Percentiles rank a stretch among this genome's conserved stretches.
These are phyloP conservation scores for Nakazawaea wyomingensis DNA, from an alignment of 805 yeast genomes.

Conservation along the genomic window DNA sequence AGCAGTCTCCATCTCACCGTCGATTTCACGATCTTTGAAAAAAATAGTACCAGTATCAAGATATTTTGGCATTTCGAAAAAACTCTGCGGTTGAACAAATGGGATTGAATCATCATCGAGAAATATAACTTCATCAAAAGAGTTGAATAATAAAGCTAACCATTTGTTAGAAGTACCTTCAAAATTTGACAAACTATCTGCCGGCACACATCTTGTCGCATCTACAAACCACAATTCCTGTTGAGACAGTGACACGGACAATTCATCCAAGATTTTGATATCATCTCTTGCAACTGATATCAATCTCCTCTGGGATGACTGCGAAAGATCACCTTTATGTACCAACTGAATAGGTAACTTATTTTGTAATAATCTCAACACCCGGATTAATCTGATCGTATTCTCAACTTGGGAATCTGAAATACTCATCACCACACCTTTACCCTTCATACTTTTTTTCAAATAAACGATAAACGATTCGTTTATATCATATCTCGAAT, in stretches of 20 bases:
- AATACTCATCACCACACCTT: constrained; percentile 52
- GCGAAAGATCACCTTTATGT: constrained; percentile 35
- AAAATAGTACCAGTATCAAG: constrained; percentile 34
- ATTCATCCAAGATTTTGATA: constrained; percentile 13
- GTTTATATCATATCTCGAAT: no score
- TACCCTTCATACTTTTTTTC: constrained; percentile 30
- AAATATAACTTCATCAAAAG: constrained; percentile 50
- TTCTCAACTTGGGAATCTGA: constrained; percentile 41
- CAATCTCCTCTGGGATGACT: constrained; percentile 27
- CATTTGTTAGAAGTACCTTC: constrained; percentile 37
- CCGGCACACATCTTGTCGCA: constrained; percentile 23
- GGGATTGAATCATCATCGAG: constrained; percentile 47
- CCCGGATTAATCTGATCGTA: constrained; percentile 38
- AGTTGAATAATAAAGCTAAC: constrained; percentile 51
- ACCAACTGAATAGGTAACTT: constrained; percentile 44
- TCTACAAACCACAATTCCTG: constrained; percentile 29
- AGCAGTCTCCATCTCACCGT: constrained; percentile 17
- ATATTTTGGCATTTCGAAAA: constrained; percentile 32
- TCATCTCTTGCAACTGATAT: constrained; percentile 31
- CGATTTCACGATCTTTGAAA: constrained; percentile 44
- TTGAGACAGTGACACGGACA: constrained; percentile 20
- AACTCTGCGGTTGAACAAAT: constrained; percentile 24
- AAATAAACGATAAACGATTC: constrained; percentile 25
- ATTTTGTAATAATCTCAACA: constrained; percentile 46
- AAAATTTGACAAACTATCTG: constrained; percentile 20